A percentile compares a stretch with the other conserved stretches of the same genome.
Evolutionary conservation across 306 rosid genomes (phyloP).

Genomic region (Quercus suber): DNA sequence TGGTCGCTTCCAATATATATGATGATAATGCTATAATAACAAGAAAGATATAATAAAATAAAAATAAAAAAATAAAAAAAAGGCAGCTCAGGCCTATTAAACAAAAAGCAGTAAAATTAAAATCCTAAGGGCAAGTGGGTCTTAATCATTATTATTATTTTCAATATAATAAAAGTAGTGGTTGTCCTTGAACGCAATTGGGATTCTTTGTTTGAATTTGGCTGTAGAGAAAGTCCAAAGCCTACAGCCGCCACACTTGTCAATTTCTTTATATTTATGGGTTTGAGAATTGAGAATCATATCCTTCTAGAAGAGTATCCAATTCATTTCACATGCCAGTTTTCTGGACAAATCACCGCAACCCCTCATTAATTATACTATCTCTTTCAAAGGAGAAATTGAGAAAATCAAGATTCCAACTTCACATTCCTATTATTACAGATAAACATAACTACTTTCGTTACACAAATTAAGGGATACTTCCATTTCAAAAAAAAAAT

Average conservation of each 20-base stretch:
- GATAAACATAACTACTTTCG: neutral
- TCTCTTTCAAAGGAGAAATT: too few species aligned
- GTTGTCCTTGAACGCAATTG: neutral
- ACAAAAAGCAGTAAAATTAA: too few species aligned
- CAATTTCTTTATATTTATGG: neutral
- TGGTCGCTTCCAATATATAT: too few species aligned
- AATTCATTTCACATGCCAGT: neutral
- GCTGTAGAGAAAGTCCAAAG: slow-evolving; percentile 2
- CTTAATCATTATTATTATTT: too few species aligned
- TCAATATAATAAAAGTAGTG: neutral
- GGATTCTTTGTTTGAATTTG: slow-evolving; percentile 2
- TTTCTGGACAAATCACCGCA: too few species aligned
- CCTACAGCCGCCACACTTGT: neutral
- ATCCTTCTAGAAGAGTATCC: slow-evolving; percentile 29
- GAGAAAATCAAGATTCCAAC: neutral
- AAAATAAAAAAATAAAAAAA: too few species aligned
- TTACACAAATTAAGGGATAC: neutral
- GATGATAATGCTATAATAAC: too few species aligned
- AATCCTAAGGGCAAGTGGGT: too few species aligned
- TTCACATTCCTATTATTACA: neutral
- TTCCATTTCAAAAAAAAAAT: too few species aligned
- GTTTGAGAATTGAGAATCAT: neutral
- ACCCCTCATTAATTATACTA: neutral
- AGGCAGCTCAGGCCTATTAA: too few species aligned
- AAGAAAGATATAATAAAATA: too few species aligned